These are phyloP conservation scores for Botrytis cinerea DNA, from an alignment of 2,329 filamentous ascomycete species.

Conservation along the genomic window DNA sequence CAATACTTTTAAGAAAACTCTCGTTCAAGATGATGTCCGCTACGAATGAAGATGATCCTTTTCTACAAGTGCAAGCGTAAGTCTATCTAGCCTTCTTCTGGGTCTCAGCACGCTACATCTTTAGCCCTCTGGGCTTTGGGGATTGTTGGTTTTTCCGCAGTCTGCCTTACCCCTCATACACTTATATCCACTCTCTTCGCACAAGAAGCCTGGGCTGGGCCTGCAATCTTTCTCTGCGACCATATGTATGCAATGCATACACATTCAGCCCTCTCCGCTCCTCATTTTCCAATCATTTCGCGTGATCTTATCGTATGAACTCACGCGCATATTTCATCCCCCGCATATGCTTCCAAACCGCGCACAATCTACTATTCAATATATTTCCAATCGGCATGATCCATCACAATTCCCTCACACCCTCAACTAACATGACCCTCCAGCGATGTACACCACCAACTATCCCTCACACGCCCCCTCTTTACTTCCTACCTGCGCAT, in stretches of 20 bases:
- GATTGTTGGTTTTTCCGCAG: neutral
- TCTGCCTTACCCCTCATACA: slow-evolving; percentile 20
- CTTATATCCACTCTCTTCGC: neutral
- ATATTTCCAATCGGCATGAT: neutral
- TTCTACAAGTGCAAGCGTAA: slow-evolving; percentile 72
- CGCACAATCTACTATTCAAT: neutral
- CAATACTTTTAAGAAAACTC: neutral
- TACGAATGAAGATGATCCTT: slow-evolving; percentile 67
- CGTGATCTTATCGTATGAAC: neutral
- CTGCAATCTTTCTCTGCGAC: neutral
- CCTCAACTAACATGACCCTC: slow-evolving; percentile 20
- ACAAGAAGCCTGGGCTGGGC: neutral
- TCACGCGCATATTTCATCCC: neutral
- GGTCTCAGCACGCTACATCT: slow-evolving; percentile 11
- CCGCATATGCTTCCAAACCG: neutral
- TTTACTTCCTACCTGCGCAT: slow-evolving; percentile 97
- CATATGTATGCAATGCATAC: neutral
- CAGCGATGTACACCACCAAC: slow-evolving; percentile 85
- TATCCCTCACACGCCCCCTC: slow-evolving; percentile 78
- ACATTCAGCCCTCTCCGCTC: neutral
- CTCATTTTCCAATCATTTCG: slow-evolving; percentile 2
- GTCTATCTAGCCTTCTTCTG: slow-evolving; percentile 34
- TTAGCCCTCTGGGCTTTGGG: neutral
- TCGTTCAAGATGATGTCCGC: slow-evolving; percentile 63
- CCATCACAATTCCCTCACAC: slow-evolving; percentile 12